Base-by-base conservation (phyloP, 164 flowering plant genomes). In the Nelumbo lutea region DNA sequence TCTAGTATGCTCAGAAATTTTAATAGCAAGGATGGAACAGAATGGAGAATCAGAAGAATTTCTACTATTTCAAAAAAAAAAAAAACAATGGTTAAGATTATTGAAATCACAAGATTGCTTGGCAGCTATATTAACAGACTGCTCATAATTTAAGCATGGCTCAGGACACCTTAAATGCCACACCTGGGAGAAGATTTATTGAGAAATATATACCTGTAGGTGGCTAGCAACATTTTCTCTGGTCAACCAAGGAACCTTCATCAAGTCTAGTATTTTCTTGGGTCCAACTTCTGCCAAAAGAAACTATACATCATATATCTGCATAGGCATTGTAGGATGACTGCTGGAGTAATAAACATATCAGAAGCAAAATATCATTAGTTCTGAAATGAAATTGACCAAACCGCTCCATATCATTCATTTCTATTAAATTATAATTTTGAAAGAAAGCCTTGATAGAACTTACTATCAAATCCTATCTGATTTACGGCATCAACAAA, bases 151-250 rank as follows among this genome's bases (percentile, higher is more conserved):
- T 39, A n/a, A 41, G 42, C 8, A 41, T 41, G 8, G 15, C 14
- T 6, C 9, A 7, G 3, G 5, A 6, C 51, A 62, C 2, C 3
- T 3, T n/a, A 43, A 61, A 61, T 11, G 9, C 6, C 11, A 38
- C 0, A 6, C 8, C 7, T 45, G 42, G 42, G 61, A 61, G 41
- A 57, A 62, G 60, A 50, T 48, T 47, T 11, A 59, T 40, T 15
- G 58, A 60, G 64, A 69, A 14, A 14, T 58, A 59, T 60, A 41
- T 84, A 95, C 98, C 98, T 96, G 99, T 69, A 96, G 78, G 75
- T 96, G 99, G 82, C 99, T 95, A 5, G 97, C 99, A 61, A 95
- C 98, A 78, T 95, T 95, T 76, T 95, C 99, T 81, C 99, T 83
- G 6, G 96, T 90, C 77, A 96, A 74, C 93, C 98, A 87, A 42